Evolutionary conservation across 2,329 filamentous ascomycete species (phyloP).

Genomic region (Neofusicoccum ribis): DNA sequence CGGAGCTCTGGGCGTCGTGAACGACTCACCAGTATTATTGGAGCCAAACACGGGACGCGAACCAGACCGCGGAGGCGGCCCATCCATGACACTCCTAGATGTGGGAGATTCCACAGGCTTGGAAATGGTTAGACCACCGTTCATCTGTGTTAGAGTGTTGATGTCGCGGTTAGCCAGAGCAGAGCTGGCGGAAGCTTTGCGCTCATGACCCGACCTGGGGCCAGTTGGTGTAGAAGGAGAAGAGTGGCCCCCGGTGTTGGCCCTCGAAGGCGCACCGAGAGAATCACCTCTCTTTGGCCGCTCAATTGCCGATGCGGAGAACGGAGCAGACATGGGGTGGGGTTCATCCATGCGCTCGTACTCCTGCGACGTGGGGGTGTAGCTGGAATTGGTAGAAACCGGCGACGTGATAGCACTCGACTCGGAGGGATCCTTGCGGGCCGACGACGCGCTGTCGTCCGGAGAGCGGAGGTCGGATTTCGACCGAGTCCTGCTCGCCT

Average conservation of each 20-base stretch:
- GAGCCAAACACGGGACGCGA: constrained; percentile 44
- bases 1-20: constrained; percentile 48
- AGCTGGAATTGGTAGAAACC: constrained; percentile 14
- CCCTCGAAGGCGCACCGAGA: constrained; percentile 38
- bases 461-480: constrained; percentile 46
- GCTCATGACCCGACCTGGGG: constrained; percentile 31
- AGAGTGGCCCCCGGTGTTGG: constrained; percentile 22
- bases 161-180: constrained; percentile 20
- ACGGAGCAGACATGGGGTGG: constrained; percentile 25
- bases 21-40: constrained; percentile 38
- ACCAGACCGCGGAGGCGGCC: constrained; percentile 48
- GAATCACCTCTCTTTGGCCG: constrained; percentile 63
- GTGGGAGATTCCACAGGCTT: constrained; percentile 45
- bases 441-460: constrained; percentile 3
- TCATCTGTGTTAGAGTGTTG: constrained; percentile 33
- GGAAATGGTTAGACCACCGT: constrained; percentile 44
- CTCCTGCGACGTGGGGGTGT: constrained; percentile 28
- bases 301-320: constrained; percentile 41
- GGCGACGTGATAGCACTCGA: constrained; percentile 19
- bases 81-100: constrained; percentile 43
- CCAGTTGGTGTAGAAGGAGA: constrained; percentile 45
- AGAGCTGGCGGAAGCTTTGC: constrained; percentile 41
- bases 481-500: constrained; percentile 50
- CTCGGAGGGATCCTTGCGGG: constrained; percentile 8
- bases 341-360: constrained; percentile 35